phyloP scores from a whole-genome alignment of 2,329 filamentous ascomycete species.

The Pseudopyricularia javanii region DNA sequence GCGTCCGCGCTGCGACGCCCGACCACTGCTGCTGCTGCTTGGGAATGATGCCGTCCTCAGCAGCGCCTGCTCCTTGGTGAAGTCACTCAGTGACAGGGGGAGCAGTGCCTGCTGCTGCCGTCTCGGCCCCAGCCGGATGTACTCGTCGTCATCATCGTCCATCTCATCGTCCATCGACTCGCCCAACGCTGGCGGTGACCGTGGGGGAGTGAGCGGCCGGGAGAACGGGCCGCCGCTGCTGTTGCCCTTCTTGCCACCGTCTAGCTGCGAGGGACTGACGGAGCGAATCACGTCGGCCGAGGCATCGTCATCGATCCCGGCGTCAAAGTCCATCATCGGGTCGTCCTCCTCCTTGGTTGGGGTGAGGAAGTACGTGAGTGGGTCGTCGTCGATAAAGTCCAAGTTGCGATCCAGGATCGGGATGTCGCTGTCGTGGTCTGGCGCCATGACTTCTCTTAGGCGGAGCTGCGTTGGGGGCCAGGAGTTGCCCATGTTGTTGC shows the following conservation, averaged over 20 bases:
- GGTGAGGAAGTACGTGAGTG: constrained; percentile 43
- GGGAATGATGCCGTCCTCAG: background rate
- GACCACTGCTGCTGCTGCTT: background rate
- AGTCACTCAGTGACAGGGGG: constrained; percentile 27
- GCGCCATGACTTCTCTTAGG: constrained; percentile 25
- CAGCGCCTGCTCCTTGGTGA: constrained; percentile 16
- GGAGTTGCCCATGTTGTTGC: constrained; percentile 13
- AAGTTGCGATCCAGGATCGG: constrained; percentile 12
- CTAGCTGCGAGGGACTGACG: constrained; percentile 43
- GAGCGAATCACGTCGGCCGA: constrained; percentile 35
- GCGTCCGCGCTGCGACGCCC: constrained; percentile 2
- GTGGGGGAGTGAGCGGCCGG: constrained; percentile 25
- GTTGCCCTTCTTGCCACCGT: constrained; percentile 22
- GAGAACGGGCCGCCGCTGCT: background rate
- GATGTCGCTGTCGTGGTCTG: constrained; percentile 29
- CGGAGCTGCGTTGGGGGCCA: constrained; percentile 41
- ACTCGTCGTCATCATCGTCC: constrained; percentile 30
- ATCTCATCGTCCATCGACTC: constrained; percentile 31
- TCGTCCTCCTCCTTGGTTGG: constrained; percentile 28
- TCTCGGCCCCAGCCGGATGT: constrained; percentile 30
- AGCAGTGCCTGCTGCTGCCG: background rate
- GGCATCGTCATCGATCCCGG: constrained; percentile 41
- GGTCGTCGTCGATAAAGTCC: constrained; percentile 34
- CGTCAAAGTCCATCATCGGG: constrained; percentile 38
- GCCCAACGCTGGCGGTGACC: constrained; percentile 20